Evolutionary conservation across 371 early-diverging fungal species (phyloP).

Genomic region (Apophysomyces elegans): DNA sequence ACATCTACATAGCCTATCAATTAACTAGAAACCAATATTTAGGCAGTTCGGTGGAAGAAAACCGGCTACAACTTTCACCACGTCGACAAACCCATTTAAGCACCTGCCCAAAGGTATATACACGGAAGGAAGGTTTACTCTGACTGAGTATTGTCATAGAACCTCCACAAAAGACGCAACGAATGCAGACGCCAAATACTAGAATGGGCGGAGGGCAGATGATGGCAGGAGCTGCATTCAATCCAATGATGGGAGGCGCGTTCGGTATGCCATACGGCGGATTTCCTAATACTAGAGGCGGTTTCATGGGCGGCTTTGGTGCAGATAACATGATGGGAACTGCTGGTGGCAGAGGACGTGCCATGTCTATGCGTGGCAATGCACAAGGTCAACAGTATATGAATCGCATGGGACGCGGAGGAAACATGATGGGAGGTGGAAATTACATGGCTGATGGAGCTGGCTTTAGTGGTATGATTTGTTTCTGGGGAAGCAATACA

Average conservation of each 20-base stretch:
- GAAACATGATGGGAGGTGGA: slow-evolving; percentile 34
- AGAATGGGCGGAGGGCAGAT: slow-evolving; percentile 20
- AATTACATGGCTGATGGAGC: slow-evolving; percentile 26
- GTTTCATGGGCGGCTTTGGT: slow-evolving; percentile 39
- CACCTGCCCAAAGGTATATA: slow-evolving; percentile 54
- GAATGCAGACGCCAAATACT: slow-evolving; percentile 26
- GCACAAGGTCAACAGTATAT: slow-evolving; percentile 25
- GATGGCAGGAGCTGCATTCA: slow-evolving; percentile 23
- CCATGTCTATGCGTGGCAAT: slow-evolving; percentile 28
- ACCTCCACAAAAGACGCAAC: slow-evolving; percentile 34
- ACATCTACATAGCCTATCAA: not conserved
- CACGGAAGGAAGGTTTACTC: not conserved
- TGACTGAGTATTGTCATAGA: slow-evolving; percentile 18
- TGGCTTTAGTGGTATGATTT: slow-evolving; percentile 28
- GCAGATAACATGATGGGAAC: slow-evolving; percentile 37
- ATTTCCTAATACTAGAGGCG: slow-evolving; percentile 35
- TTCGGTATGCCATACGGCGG: slow-evolving; percentile 34
- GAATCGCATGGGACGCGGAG: slow-evolving; percentile 34
- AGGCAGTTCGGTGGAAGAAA: slow-evolving; percentile 47
- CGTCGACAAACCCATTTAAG: slow-evolving; percentile 49
- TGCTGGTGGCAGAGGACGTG: slow-evolving; percentile 25
- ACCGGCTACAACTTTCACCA: slow-evolving; percentile 40
- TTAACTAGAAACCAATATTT: not conserved
- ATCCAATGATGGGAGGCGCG: slow-evolving; percentile 34
- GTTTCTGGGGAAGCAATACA: not conserved